Evolutionary conservation across 352 stramenopile genomes (phyloP).

Genomic region (Globisporangium cylindrosporum): DNA sequence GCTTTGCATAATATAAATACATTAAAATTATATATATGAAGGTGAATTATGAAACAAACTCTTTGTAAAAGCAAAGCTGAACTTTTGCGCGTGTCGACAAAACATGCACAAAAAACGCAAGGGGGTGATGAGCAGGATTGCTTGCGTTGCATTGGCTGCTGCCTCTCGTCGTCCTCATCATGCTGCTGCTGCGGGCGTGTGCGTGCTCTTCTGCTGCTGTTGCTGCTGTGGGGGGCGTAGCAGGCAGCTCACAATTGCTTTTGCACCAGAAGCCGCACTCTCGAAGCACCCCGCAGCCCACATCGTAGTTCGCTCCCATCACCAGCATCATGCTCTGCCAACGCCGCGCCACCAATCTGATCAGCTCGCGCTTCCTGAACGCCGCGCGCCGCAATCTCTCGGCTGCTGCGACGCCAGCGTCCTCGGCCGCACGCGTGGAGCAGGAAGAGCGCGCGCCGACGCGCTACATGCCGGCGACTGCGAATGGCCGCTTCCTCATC

Average conservation of each 20-base stretch:
- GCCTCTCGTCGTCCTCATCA: slow-evolving; percentile 5
- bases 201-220: not conserved
- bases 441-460: slow-evolving; percentile 31
- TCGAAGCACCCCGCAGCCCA: not conserved
- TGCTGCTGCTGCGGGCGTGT: not conserved
- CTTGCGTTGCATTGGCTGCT: slow-evolving; percentile 6
- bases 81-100: slow-evolving; percentile 13
- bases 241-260: slow-evolving; percentile 13
- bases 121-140: not conserved
- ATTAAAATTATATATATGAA: not conserved
- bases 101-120: slow-evolving; percentile 19
- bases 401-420: slow-evolving; percentile 23
- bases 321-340: slow-evolving; percentile 25
- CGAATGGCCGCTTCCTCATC: slow-evolving; percentile 67
- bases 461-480: slow-evolving; percentile 55
- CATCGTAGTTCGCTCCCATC: not conserved
- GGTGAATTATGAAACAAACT: not conserved
- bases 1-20: fast-evolving
- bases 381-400: slow-evolving; percentile 46
- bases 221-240: not conserved
- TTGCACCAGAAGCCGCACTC: slow-evolving; percentile 11
- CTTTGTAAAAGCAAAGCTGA: slow-evolving; percentile 9
- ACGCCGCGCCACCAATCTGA: slow-evolving; percentile 16
- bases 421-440: slow-evolving; percentile 20
- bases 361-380: slow-evolving; percentile 24